Percentiles rank a stretch among this genome's conserved stretches.
Evolutionary conservation across 805 yeast genomes (phyloP).

Genomic region (Candida taoyuanica): DNA sequence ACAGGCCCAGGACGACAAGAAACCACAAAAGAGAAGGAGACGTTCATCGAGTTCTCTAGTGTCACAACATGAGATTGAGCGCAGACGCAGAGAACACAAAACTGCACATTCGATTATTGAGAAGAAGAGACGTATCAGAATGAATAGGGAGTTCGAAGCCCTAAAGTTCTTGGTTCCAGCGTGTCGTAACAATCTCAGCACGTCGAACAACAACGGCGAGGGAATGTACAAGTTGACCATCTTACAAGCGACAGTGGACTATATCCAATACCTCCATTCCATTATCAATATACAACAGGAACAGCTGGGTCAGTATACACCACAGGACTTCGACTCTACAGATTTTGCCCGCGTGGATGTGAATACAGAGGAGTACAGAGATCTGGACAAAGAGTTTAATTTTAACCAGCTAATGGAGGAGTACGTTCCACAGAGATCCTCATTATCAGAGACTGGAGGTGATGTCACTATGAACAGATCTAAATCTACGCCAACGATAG

Average conservation of each 20-base stretch:
- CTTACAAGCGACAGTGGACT: conserved; percentile 77
- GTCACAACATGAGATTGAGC: conserved; percentile 31
- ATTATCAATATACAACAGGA: conserved; percentile 47
- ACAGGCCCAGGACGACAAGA: conserved; percentile 1
- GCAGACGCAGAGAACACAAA: conserved; percentile 44
- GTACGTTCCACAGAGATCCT: conserved; percentile 3
- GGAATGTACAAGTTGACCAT: conserved; percentile 81
- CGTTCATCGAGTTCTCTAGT: conserved; percentile 23
- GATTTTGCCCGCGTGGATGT: conserved; percentile 51
- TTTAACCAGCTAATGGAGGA: conserved; percentile 32
- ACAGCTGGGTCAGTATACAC: conserved; percentile 31
- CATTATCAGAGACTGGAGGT: not conserved
- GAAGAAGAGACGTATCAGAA: conserved; percentile 69
- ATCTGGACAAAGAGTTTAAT: conserved; percentile 51
- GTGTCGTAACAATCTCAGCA: conserved; percentile 42
- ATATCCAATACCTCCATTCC: conserved; percentile 64
- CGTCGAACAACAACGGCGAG: conserved; percentile 33
- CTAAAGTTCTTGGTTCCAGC: conserved; percentile 75
- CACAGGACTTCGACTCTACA: conserved; percentile 22
- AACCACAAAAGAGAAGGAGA: conserved; percentile 24
- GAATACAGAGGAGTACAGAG: conserved; percentile 54
- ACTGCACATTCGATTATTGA: conserved; percentile 75
- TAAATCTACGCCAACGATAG: conserved; percentile 3
- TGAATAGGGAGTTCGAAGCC: conserved; percentile 81
- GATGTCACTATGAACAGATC: not conserved